phyloP scores from a whole-genome alignment of 108 stramenopile genomes.

The Fistulifera pelliculosa region DNA sequence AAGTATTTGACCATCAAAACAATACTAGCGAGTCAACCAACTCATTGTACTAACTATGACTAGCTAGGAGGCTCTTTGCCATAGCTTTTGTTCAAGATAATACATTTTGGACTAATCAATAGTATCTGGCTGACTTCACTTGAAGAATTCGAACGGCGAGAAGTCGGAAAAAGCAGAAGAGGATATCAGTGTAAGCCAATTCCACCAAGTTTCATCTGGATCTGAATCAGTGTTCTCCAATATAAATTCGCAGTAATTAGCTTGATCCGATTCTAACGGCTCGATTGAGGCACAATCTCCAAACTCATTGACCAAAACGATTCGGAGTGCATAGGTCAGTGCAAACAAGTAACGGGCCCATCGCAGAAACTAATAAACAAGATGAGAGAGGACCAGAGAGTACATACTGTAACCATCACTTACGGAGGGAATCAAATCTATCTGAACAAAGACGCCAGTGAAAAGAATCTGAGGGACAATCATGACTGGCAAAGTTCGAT shows the following conservation, averaged over 20 bases:
- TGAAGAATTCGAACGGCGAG: conserved; percentile 38
- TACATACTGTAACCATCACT: too few relatives aligned
- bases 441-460: conserved; percentile 64
- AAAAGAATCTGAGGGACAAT: conserved; percentile 79
- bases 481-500: conserved; percentile 38
- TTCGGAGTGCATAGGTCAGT: conserved; percentile 56
- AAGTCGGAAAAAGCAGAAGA: conserved; percentile 45
- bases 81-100: too few relatives aligned
- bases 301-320: conserved; percentile 58
- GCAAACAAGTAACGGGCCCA: conserved; percentile 70
- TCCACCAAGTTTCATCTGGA: conserved; percentile 31
- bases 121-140: conserved; percentile 65
- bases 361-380: conserved; percentile 13
- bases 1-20: too few relatives aligned
- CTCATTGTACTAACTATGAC: too few relatives aligned
- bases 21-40: too few relatives aligned
- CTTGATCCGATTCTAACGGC: conserved; percentile 1
- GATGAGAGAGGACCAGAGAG: too few relatives aligned
- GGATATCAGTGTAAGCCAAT: conserved; percentile 33
- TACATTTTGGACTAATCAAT: too few relatives aligned
- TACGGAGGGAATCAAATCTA: too few relatives aligned
- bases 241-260: conserved; percentile 28
- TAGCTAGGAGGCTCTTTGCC: too few relatives aligned
- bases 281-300: conserved; percentile 20
- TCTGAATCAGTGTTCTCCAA: not conserved